Evolutionary conservation across 371 early-diverging fungal genomes (phyloP).

Genomic region (Encephalitozoon hellem): DNA sequence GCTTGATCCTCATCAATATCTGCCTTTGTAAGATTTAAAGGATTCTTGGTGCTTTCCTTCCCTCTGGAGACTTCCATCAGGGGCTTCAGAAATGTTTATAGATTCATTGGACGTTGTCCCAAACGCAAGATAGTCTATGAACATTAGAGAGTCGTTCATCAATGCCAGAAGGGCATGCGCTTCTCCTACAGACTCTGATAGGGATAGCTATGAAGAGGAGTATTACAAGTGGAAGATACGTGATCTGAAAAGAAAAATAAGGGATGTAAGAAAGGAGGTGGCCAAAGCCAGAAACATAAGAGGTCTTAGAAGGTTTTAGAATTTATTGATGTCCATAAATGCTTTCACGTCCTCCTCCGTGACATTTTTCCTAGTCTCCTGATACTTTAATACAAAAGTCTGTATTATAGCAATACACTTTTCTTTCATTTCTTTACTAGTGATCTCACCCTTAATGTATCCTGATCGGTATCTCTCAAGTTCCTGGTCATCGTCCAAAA

Average conservation of each 20-base stretch:
- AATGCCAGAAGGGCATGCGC: neutral
- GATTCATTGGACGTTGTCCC: neutral
- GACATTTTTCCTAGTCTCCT: conserved; percentile 64
- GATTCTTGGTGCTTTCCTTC: neutral
- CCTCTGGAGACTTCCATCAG: neutral
- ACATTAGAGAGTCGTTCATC: conserved; percentile 2
- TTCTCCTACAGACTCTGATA: neutral
- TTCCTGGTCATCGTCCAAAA: conserved; percentile 86
- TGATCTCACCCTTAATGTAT: conserved; percentile 77
- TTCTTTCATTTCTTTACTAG: conserved; percentile 81
- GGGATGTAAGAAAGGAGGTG: neutral
- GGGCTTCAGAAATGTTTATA: neutral
- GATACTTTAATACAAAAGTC: conserved; percentile 71
- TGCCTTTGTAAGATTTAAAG: neutral
- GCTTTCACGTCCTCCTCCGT: conserved; percentile 42
- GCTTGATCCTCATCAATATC: neutral
- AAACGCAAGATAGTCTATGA: neutral
- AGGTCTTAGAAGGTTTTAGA: neutral
- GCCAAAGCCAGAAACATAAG: neutral
- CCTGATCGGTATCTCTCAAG: conserved; percentile 63
- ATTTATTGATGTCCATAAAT: conserved; percentile 31
- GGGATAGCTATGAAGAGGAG: neutral
- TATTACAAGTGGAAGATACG: conserved; percentile 9
- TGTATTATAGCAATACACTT: conserved; percentile 77
- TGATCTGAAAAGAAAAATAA: neutral